Evolutionary conservation across 2,329 filamentous ascomycete species (phyloP).

Genomic region (Aspergillus caelatus): DNA sequence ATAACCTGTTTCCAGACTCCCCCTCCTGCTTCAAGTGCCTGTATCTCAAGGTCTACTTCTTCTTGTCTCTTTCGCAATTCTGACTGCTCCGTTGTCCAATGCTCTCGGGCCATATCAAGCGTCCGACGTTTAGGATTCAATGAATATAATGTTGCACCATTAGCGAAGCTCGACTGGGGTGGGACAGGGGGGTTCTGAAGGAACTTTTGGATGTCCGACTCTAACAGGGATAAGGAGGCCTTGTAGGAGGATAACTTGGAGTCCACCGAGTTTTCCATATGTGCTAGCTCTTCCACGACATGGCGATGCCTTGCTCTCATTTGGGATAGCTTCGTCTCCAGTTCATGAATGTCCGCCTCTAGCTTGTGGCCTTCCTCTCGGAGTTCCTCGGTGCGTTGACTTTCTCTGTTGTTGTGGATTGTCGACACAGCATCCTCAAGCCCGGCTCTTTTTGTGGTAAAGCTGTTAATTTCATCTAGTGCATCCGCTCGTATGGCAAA

Average conservation of each 20-base stretch:
- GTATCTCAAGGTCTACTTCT: conserved; percentile 55
- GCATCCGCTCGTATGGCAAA: conserved; percentile 49
- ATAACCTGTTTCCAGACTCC: conserved; percentile 61
- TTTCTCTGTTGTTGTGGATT: conserved; percentile 52
- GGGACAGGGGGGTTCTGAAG: conserved; percentile 51
- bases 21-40: conserved; percentile 62
- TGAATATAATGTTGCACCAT: conserved; percentile 49
- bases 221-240: conserved; percentile 57
- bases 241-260: conserved; percentile 63
- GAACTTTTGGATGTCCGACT: conserved; percentile 58
- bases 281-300: conserved; percentile 55
- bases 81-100: conserved; percentile 56
- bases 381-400: conserved; percentile 47
- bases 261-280: conserved; percentile 60
- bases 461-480: conserved; percentile 54
- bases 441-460: conserved; percentile 53
- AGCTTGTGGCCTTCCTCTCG: conserved; percentile 55
- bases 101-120: conserved; percentile 61
- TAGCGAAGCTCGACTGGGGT: conserved; percentile 35
- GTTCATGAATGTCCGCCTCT: conserved; percentile 59
- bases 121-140: conserved; percentile 61
- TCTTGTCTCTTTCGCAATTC: conserved; percentile 48
- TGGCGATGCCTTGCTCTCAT: conserved; percentile 59
- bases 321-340: conserved; percentile 59
- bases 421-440: conserved; percentile 54